These are phyloP conservation scores for Vanderwaltozyma tropicalis DNA, from an alignment of 805 yeast genomes.

Conservation along the genomic window DNA sequence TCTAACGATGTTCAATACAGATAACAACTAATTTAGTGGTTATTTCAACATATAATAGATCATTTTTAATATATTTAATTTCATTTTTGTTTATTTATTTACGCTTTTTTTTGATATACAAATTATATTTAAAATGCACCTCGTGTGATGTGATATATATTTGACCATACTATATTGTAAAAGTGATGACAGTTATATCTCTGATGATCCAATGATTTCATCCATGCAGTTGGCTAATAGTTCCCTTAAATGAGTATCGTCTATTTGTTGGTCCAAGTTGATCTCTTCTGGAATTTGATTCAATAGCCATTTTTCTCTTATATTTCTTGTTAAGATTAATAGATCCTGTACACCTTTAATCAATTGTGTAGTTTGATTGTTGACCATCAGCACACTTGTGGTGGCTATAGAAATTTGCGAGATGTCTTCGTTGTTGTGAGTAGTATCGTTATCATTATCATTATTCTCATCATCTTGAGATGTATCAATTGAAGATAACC, in stretches of 20 bases:
- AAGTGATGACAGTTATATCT: not conserved
- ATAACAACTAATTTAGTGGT: too few relatives aligned
- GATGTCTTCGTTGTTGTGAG: constrained; percentile 1
- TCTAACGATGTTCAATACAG: too few relatives aligned
- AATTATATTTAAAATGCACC: too few relatives aligned
- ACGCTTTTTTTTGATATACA: not conserved
- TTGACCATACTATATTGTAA: not conserved
- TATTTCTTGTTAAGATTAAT: constrained; percentile 22
- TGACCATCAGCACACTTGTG: constrained; percentile 20
- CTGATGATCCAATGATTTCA: constrained; percentile 9
- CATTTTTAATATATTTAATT: too few relatives aligned
- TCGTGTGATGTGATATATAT: not conserved
- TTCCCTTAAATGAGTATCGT: constrained; percentile 11
- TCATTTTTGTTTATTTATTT: too few relatives aligned
- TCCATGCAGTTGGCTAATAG: constrained; percentile 18
- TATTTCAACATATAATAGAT: too few relatives aligned
- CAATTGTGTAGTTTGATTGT: constrained; percentile 24
- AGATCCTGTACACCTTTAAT: constrained; percentile 28
- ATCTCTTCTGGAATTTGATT: constrained; percentile 21
- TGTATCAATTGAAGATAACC: constrained; percentile 16
- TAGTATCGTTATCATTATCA: constrained; percentile 1
- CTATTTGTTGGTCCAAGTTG: constrained; percentile 3
- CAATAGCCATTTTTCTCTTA: constrained; percentile 29
- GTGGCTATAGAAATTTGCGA: constrained; percentile 22
- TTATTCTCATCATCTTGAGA: constrained; percentile 9